phyloP scores from a whole-genome alignment of 345 rosid species.

The Citrus australasica region DNA sequence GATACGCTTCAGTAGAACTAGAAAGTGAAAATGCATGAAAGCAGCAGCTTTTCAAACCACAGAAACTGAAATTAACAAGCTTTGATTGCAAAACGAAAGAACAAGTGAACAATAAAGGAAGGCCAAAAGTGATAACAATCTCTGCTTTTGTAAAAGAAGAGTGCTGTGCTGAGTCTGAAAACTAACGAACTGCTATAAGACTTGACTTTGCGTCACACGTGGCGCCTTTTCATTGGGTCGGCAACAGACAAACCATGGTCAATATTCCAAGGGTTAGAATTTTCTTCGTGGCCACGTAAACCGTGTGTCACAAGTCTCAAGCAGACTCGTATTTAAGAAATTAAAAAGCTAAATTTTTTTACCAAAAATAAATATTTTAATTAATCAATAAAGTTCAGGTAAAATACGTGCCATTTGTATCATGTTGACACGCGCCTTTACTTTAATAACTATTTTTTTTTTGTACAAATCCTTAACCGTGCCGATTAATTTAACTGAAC shows the following conservation, averaged over 20 bases:
- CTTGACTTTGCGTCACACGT: too few species aligned
- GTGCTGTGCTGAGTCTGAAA: not conserved
- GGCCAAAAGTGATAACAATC: too few species aligned
- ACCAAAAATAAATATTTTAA: too few species aligned
- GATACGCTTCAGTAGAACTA: not conserved
- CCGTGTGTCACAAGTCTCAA: not conserved
- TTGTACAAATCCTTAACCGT: too few species aligned
- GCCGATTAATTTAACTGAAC: too few species aligned
- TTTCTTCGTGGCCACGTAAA: not conserved
- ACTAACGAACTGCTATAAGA: too few species aligned
- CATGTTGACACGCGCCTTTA: too few species aligned
- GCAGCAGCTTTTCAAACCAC: not conserved
- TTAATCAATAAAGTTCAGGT: too few species aligned
- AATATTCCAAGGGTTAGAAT: not conserved
- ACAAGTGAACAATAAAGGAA: not conserved
- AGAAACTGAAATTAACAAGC: not conserved
- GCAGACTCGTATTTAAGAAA: not conserved
- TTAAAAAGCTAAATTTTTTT: too few species aligned
- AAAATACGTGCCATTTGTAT: too few species aligned
- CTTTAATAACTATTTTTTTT: too few species aligned
- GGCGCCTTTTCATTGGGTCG: too few species aligned
- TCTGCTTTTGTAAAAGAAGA: not conserved
- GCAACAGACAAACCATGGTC: not conserved
- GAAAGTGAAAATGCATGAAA: not conserved
- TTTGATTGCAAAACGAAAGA: not conserved